Conservation (phyloP, 2,329 filamentous ascomycete genomes). For the Hysterium pulicare region DNA sequence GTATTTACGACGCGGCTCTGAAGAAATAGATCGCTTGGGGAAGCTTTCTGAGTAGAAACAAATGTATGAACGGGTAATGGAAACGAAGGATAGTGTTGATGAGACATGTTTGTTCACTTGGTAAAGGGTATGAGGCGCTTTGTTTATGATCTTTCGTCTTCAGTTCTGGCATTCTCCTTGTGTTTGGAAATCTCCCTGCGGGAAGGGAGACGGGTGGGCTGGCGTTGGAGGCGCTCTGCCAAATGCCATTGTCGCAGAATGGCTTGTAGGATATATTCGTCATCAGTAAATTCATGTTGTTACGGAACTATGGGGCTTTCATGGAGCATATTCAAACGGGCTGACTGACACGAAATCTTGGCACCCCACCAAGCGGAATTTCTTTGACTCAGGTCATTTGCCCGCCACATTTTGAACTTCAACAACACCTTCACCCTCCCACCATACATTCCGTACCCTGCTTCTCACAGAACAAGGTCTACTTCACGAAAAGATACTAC, state of each 20-base stretch:
- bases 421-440: neutral
- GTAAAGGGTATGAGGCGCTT: neutral
- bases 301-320: too few relatives aligned
- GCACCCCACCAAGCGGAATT: too few relatives aligned
- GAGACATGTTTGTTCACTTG: neutral
- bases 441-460: too few relatives aligned
- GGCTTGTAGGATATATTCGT: constrained; percentile 1
- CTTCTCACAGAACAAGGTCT: too few relatives aligned
- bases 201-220: constrained; percentile 5
- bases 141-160: neutral
- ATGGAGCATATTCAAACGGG: too few relatives aligned
- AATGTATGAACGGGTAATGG: neutral
- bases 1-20: constrained; percentile 74
- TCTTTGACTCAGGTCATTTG: constrained; percentile 1
- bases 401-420: neutral
- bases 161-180: constrained; percentile 2
- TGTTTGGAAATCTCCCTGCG: too few relatives aligned
- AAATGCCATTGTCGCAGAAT: constrained; percentile 9
- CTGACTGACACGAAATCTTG: constrained; percentile 2
- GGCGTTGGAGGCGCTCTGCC: constrained; percentile 20
- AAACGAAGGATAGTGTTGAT: neutral
- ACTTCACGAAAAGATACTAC: too few relatives aligned
- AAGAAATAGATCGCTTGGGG: constrained; percentile 45
- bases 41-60: neutral
- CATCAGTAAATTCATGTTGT: neutral